These are phyloP conservation scores for Aspergillus novofumigatus DNA, from an alignment of 2,329 filamentous ascomycete genomes.

Conservation along the genomic window DNA sequence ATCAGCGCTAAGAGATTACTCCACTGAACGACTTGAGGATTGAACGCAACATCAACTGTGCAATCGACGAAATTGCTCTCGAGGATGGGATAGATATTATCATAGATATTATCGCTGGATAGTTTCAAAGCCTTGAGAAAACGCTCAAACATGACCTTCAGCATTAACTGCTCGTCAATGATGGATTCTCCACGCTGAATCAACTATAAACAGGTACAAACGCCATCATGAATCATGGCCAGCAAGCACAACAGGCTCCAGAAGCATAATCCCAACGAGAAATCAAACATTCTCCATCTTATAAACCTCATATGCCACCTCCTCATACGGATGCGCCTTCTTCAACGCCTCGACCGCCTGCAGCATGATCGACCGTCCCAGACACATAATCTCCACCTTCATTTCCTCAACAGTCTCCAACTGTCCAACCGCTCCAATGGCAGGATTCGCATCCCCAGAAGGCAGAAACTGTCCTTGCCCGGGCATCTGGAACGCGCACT, in stretches of 20 bases:
- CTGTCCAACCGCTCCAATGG: constrained; percentile 36
- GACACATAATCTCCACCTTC: constrained; percentile 42
- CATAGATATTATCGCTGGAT: neutral
- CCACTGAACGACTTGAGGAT: neutral
- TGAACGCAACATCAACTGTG: neutral
- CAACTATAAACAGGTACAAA: neutral
- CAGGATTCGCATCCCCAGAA: constrained; percentile 35
- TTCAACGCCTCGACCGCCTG: constrained; percentile 39
- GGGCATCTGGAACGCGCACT: constrained; percentile 36
- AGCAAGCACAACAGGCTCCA: neutral
- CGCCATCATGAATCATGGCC: neutral
- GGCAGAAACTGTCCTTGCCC: constrained; percentile 43
- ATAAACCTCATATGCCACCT: constrained; percentile 43
- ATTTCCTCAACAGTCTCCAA: constrained; percentile 41
- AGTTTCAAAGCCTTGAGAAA: neutral
- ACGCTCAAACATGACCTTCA: neutral
- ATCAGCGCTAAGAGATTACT: constrained; percentile 36
- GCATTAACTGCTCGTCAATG: neutral
- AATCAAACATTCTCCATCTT: constrained; percentile 39
- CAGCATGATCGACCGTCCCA: constrained; percentile 35
- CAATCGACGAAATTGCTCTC: neutral
- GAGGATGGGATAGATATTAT: neutral
- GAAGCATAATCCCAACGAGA: neutral
- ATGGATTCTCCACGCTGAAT: neutral
- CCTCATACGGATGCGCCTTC: constrained; percentile 45